Evolutionary conservation across 805 yeast species (phyloP).

Genomic region (Candida odintsovae): DNA sequence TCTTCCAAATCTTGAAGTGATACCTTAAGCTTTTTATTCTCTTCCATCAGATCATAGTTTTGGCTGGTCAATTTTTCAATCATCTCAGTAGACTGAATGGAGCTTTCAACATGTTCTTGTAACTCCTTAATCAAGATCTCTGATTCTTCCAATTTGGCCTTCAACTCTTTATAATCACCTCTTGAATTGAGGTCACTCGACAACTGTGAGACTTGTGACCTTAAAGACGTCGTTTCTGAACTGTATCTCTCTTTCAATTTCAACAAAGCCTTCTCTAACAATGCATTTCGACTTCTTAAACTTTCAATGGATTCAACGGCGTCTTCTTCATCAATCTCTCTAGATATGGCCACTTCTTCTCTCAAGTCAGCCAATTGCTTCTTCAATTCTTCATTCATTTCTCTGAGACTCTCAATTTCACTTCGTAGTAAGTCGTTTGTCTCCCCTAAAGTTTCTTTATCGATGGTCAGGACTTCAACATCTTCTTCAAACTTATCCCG

Average conservation of each 20-base stretch:
- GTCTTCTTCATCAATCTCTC: slow-evolving; percentile 2
- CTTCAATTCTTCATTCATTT: slow-evolving; percentile 5
- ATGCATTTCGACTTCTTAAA: slow-evolving; percentile 26
- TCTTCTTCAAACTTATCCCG: slow-evolving; percentile 21
- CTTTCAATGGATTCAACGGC: neutral
- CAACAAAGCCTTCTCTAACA: slow-evolving; percentile 37
- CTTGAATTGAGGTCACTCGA: neutral
- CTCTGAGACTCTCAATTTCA: slow-evolving; percentile 13
- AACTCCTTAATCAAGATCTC: slow-evolving; percentile 20
- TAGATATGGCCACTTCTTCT: slow-evolving; percentile 17
- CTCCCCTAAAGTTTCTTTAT: slow-evolving; percentile 37
- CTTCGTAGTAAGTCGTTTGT: slow-evolving; percentile 26
- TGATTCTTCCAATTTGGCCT: slow-evolving; percentile 11
- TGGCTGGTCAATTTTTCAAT: slow-evolving; percentile 31
- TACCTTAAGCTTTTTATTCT: slow-evolving; percentile 28
- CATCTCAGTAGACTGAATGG: slow-evolving; percentile 26
- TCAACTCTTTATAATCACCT: slow-evolving; percentile 1
- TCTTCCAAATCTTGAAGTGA: slow-evolving; percentile 43
- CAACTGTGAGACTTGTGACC: slow-evolving; percentile 18
- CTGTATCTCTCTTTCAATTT: slow-evolving; percentile 27
- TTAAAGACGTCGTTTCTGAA: slow-evolving; percentile 24
- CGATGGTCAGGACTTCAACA: slow-evolving; percentile 33
- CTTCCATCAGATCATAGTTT: slow-evolving; percentile 29
- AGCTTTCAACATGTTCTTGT: slow-evolving; percentile 23
- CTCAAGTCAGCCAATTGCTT: slow-evolving; percentile 6